Evolutionary conservation across 1,139 yeast species (phyloP), one percentile per base, ranked within the genome.

Genomic region (Yamadazyma triangularis): DNA sequence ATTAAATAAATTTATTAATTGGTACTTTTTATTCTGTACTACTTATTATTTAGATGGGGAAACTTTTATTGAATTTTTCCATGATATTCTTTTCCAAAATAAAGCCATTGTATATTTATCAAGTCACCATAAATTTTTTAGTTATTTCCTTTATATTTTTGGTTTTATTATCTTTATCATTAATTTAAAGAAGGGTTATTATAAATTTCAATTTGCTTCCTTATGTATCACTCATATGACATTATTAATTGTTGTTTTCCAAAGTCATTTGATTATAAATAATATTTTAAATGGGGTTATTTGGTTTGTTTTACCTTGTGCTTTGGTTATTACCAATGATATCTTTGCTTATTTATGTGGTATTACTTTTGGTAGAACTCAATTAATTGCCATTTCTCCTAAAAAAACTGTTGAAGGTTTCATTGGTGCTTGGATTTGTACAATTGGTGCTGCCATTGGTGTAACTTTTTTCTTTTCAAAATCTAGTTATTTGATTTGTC

Each of bases 321-420:
- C 94, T 4, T 69, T 91, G 48, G 99, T 91, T 29, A 86, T 91
- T 45, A 85, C 88, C 35, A 91, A 91, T 56, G 99, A 91, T 54
- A 88, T 89, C 33, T 89, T 88, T 69, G 98, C 99, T 22, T 91
- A 91, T 55, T 68, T 91, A 36, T 91, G 97, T 63, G 99, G 99
- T 30, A 91, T 91, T 45, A 86, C 97, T 2, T 88, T 91, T 62
- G 99, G 99, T 31, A 77, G 73, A 42, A 89, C 97, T 29, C 96
- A 86, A 53, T 75, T 91, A 50, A 87, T 93, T 49, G 89, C 85
- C 35, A 86, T 91, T 42, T 86, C 96, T 11, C 98, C 99, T 31
- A 91, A 91, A 59, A 91, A 91, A 63, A 91, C 99, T 1, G 89
- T 89, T 16, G 99, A 91, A 61, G 99, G 99, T 3, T 91, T 91